Base-by-base conservation (phyloP, 345 rosid genomes). In the Garcia nutans region DNA sequence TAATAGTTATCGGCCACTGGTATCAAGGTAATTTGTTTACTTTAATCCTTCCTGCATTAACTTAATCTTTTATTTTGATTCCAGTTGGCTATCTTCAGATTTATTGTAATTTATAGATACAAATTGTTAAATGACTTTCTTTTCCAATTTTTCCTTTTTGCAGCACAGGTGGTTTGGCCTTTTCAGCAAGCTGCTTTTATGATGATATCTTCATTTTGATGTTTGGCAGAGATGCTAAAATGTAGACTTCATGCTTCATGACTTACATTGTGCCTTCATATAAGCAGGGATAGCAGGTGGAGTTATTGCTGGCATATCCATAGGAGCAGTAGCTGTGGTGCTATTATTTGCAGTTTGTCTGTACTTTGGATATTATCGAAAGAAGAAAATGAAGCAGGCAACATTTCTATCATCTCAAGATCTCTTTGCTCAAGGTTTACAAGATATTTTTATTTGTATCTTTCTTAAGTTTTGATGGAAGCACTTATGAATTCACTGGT, bases 281-380 rank as follows among this genome's bases (percentile, higher is more conserved):
- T 77, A 65, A 85, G 83, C 91, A 91, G 94, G 96, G 77, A 26
- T 85, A 55, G 74, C 85, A 20, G 87, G 76, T 73, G 97, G 97
- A 80, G 84, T 44, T 78, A 86, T 93, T 61, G 92, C 86, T 70
- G 93, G 92, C 79, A 89, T 96, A 72, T 77, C 81, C 45, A 22
- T 87, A 44, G 97, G 85, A 74, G 91, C 77, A 58, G 81, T 83
- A 58, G 84, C 77, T 37, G 85, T 28, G 57, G 68, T 87, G 67
- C 62, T 83, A 61, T 85, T 90, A 41, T 31, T 87, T 50, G 92
- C 83, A 24, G 83, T 74, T 41, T 54, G 82, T 62, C 2, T 86
- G 10, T 90, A 86, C 49, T 54, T 76, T 67, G 82, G 81, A 81
- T 71, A 76, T 73, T 87, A 85, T 83, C 79, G 85, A 73, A 91